Base-by-base conservation (phyloP, 139 green algal genomes). In the Picochlorum sp. region DNA sequence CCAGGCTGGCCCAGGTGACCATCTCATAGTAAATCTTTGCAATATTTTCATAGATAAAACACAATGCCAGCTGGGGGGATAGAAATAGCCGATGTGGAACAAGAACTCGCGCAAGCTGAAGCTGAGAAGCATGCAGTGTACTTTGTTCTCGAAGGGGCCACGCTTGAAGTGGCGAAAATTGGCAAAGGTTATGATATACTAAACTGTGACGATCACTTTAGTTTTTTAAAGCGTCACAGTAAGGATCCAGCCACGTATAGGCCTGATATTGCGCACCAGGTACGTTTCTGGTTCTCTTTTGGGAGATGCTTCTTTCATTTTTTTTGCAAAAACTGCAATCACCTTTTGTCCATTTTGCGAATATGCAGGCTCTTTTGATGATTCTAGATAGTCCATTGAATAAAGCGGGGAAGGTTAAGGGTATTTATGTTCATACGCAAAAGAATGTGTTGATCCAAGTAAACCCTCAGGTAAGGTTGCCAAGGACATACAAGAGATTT, bases 201-300 rank as follows among this genome's bases (percentile, higher is more conserved):
- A 0, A 98, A 98, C 67, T 93, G 84, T 55, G 92, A 98, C 55
- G 92, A 98, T 67, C 92, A 98, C 66, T 76, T 70, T 8, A 89
- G 65, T 39, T 98, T 95, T 47, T 67, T 98, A 2, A 65, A 69
- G 14, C 84, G 83, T 35, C 81, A 97, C 58, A 71, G 77, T 31
- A 88, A 88, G 60, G 87, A 98, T 67, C 86, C 90, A 2, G 81
- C 81, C 0, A 35, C 83, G 1, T 95, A 94, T 69, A 71, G 92
- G 0, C 92, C 92, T 6, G 92, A 98, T 66, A 96, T 98, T 57
- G 75, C 64, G 35, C 92, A 98, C 62, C 92, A 98, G 81, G n/a
- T n/a, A n/a, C n/a, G n/a, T n/a, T n/a, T 16, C 64, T 33, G 22
- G 14, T 12, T 30, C 9, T 52, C 25, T 6, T 16, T 22, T 14